Conservation (phyloP, 140 eudicot species). For the Artemisia princeps region DNA sequence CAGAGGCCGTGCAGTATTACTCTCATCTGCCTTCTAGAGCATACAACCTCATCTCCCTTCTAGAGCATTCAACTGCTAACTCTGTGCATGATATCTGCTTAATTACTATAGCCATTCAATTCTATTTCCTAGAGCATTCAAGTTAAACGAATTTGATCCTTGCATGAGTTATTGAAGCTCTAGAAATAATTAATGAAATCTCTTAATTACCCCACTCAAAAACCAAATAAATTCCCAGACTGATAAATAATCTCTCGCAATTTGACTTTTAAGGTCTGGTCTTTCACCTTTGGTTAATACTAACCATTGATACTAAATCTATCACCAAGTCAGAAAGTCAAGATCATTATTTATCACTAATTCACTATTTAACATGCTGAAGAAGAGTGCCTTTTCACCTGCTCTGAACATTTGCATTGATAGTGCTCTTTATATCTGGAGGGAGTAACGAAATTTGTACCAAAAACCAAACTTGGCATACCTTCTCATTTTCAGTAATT, state of each 20-base stretch:
- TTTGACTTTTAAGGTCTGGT: no score
- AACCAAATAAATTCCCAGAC: not conserved
- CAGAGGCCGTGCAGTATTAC: not conserved
- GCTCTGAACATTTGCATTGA: not conserved
- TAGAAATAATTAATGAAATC: not conserved
- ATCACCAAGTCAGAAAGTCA: slow-evolving; percentile 1
- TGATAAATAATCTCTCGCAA: not conserved
- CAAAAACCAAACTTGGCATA: slow-evolving; percentile 22
- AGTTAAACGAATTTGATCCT: not conserved
- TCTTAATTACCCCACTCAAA: not conserved
- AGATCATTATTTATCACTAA: no score
- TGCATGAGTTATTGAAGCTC: slow-evolving; percentile 10
- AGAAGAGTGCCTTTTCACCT: slow-evolving; percentile 6
- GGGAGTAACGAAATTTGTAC: not conserved
- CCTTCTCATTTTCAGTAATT: slow-evolving; percentile 75
- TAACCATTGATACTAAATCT: no score
- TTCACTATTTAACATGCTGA: no score
- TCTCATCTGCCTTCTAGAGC: no score
- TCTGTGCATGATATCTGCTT: not conserved
- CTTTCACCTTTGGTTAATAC: no score
- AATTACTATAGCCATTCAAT: no score
- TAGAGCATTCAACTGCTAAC: not conserved
- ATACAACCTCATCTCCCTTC: not conserved
- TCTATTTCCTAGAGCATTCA: no score
- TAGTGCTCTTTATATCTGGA: slow-evolving; percentile 2